Evolutionary conservation across 805 yeast genomes (phyloP).

Genomic region (Candida boleticola): DNA sequence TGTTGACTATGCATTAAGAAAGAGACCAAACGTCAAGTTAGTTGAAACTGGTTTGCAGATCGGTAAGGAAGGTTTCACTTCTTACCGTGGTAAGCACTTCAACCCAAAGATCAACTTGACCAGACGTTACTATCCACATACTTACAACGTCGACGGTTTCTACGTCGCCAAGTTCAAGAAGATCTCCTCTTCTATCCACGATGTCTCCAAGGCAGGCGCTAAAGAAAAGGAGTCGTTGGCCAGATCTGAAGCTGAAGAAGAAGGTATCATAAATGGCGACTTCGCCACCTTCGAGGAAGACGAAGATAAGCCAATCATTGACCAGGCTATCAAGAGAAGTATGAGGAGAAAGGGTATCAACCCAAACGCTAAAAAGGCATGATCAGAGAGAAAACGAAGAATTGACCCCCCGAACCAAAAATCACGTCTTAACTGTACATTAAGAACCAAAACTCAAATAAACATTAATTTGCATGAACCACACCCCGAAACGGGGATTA

Average conservation of each 20-base stretch:
- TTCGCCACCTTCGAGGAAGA: conserved; percentile 78
- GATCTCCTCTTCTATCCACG: conserved; percentile 82
- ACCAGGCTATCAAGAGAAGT: conserved; percentile 61
- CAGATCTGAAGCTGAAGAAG: conserved; percentile 78
- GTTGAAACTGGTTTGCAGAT: conserved; percentile 90
- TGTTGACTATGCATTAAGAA: conserved; percentile 94
- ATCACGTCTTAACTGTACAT: conserved; percentile 1
- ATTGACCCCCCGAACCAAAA: no score
- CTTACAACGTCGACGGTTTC: conserved; percentile 98
- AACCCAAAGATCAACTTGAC: conserved; percentile 74
- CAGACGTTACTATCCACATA: conserved; percentile 96
- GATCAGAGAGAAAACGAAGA: no score
- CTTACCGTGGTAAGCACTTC: conserved; percentile 90
- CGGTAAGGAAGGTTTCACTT: conserved; percentile 94
- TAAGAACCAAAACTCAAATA: not conserved
- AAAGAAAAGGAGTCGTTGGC: conserved; percentile 79
- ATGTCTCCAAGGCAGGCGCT: conserved; percentile 83
- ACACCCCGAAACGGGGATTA: no score
- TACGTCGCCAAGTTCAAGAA: conserved; percentile 95
- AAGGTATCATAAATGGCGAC: conserved; percentile 80
- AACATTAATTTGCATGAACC: not conserved
- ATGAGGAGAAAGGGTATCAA: conserved; percentile 72
- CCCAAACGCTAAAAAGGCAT: conserved; percentile 44
- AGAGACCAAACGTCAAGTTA: conserved; percentile 92
- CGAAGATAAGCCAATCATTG: conserved; percentile 72